Conservation (phyloP, 257 asterid genomes). For the Solanum rostratum region DNA sequence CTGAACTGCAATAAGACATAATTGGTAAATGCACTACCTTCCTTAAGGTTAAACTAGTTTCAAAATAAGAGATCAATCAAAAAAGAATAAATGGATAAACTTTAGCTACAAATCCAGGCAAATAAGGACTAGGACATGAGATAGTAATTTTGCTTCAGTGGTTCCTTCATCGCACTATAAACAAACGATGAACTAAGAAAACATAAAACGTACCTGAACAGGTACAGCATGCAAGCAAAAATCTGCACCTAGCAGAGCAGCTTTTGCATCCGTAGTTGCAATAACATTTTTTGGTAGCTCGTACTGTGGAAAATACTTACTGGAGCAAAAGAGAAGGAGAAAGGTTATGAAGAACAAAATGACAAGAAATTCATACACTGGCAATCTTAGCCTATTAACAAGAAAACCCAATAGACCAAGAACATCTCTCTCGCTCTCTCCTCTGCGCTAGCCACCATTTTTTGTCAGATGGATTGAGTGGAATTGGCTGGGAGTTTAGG, state of each 20-base stretch:
- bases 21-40: slow-evolving; percentile 1
- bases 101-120: background rate
- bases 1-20: slow-evolving; percentile 62
- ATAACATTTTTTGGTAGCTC: slow-evolving; percentile 57
- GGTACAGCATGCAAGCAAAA: slow-evolving; percentile 96
- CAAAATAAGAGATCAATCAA: background rate
- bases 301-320: slow-evolving; percentile 76
- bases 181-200: background rate
- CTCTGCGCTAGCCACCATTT: background rate
- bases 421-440: background rate
- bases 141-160: background rate
- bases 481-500: background rate
- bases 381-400: background rate
- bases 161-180: background rate
- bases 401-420: background rate
- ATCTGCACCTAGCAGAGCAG: slow-evolving; percentile 71
- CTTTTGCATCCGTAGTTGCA: slow-evolving; percentile 81
- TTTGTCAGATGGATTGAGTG: background rate
- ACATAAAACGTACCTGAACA: slow-evolving; percentile 49
- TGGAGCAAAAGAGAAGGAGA: slow-evolving; percentile 12
- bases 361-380: background rate
- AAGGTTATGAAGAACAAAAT: background rate
- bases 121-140: background rate
- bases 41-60: slow-evolving; percentile 1
- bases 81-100: background rate